phyloP scores from a whole-genome alignment of 805 yeast genomes.

The Ogataea naganishii region DNA sequence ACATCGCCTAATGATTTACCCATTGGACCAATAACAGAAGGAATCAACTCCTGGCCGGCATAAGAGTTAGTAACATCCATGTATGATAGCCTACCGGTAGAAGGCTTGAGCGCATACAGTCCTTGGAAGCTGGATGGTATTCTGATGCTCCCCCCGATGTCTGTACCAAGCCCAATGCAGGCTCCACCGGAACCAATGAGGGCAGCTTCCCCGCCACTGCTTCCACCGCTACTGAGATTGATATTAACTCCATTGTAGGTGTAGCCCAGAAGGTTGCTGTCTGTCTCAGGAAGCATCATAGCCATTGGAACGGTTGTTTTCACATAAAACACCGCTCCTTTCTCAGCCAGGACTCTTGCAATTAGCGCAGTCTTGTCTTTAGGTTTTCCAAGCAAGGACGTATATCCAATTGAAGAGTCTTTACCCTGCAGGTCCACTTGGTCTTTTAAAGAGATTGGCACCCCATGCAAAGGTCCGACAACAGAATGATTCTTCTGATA shows the following conservation, averaged over 20 bases:
- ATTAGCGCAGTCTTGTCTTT: conserved; percentile 27
- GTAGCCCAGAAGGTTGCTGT: conserved; percentile 23
- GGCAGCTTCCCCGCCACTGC: conserved; percentile 29
- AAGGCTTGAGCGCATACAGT: conserved; percentile 46
- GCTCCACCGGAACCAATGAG: conserved; percentile 21
- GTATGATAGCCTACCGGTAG: conserved; percentile 24
- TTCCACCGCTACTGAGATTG: conserved; percentile 24
- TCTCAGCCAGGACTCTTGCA: conserved; percentile 29
- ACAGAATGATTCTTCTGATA: conserved; percentile 35
- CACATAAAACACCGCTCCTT: conserved; percentile 46
- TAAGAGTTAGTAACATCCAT: conserved; percentile 29
- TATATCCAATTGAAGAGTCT: conserved; percentile 41
- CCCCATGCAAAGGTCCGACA: conserved; percentile 58
- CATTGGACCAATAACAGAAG: conserved; percentile 52
- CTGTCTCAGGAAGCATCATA: conserved; percentile 26
- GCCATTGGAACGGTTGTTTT: conserved; percentile 39
- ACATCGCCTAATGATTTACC: conserved; percentile 41
- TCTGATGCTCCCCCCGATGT: conserved; percentile 50
- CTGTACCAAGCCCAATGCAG: conserved; percentile 50
- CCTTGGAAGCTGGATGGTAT: conserved; percentile 55
- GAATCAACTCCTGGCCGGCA: conserved; percentile 45
- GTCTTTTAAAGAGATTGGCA: conserved; percentile 42
- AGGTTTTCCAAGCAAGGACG: conserved; percentile 24
- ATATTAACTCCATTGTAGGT: conserved; percentile 24
- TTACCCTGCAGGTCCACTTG: conserved; percentile 37